phyloP scores from a whole-genome alignment of 2,329 filamentous ascomycete genomes.

The Xylaria digitata region DNA sequence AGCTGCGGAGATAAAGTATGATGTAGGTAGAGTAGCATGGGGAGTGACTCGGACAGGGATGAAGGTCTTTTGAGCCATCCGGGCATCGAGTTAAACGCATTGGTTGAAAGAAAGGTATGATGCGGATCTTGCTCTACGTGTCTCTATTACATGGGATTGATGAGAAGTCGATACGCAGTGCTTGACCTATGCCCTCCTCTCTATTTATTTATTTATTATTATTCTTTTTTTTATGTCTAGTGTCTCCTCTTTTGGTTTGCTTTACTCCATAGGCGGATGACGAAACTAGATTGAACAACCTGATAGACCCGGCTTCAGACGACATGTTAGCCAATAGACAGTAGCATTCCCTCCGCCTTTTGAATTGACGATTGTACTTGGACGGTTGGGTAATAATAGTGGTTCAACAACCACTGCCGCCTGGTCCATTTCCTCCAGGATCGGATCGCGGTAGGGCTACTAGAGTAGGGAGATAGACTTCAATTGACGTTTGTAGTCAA shows the following conservation, averaged over 20 bases:
- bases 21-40: conserved; percentile 1
- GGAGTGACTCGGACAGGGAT: conserved; percentile 9
- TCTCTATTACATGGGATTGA: conserved; percentile 33
- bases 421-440: conserved; percentile 17
- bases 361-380: conserved; percentile 7
- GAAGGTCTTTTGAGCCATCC: not conserved
- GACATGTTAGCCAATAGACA: conserved; percentile 11
- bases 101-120: conserved; percentile 1
- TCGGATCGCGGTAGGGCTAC: not conserved
- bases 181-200: not conserved
- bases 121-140: conserved; percentile 21
- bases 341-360: conserved; percentile 1
- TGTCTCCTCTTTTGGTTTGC: not conserved
- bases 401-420: conserved; percentile 9
- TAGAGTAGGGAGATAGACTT: not conserved
- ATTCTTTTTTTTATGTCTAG: no score
- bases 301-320: conserved; percentile 2
- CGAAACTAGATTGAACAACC: conserved; percentile 4
- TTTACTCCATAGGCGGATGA: not conserved
- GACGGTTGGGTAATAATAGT: conserved; percentile 9
- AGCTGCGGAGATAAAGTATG: conserved; percentile 5
- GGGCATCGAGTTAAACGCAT: not conserved
- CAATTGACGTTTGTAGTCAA: not conserved
- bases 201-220: not conserved
- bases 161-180: conserved; percentile 32